Evolutionary conservation across 2,329 filamentous ascomycete species (phyloP).

Genomic region (Ceratocystis eucalypticola): DNA sequence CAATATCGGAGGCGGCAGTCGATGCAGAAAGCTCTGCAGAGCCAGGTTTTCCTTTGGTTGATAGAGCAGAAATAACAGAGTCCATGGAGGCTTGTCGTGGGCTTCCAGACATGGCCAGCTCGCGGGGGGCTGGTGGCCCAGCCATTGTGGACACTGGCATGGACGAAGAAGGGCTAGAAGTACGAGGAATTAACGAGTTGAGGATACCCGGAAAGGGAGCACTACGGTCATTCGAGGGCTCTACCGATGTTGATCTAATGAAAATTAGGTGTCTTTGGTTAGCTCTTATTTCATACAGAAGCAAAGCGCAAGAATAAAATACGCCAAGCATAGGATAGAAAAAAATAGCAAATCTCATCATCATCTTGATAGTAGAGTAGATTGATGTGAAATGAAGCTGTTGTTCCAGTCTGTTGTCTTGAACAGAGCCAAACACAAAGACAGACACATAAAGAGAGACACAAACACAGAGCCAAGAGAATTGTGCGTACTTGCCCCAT

Average conservation of each 20-base stretch:
- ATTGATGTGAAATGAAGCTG: too few relatives aligned
- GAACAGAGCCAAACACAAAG: too few relatives aligned
- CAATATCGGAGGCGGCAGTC: constrained; percentile 56
- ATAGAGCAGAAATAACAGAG: constrained; percentile 73
- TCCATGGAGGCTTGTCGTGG: constrained; percentile 76
- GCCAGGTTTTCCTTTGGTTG: constrained; percentile 46
- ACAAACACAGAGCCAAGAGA: too few relatives aligned
- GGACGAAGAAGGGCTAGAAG: constrained; percentile 33
- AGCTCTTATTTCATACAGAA: not conserved
- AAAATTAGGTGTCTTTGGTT: not conserved
- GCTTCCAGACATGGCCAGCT: constrained; percentile 29
- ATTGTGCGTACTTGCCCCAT: not conserved
- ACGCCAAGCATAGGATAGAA: too few relatives aligned
- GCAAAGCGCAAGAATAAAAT: too few relatives aligned
- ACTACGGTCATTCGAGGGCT: constrained; percentile 15
- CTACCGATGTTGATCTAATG: not conserved
- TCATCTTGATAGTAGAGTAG: too few relatives aligned
- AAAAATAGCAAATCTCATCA: too few relatives aligned
- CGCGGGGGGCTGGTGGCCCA: constrained; percentile 24
- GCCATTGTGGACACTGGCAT: constrained; percentile 16
- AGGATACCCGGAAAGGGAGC: constrained; percentile 11
- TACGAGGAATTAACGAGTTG: constrained; percentile 25
- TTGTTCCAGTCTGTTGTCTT: too few relatives aligned
- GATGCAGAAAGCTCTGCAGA: constrained; percentile 44
- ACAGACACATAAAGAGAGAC: too few relatives aligned